These are phyloP conservation scores for Candida insectorum DNA, from an alignment of 805 yeast genomes.

Conservation along the genomic window DNA sequence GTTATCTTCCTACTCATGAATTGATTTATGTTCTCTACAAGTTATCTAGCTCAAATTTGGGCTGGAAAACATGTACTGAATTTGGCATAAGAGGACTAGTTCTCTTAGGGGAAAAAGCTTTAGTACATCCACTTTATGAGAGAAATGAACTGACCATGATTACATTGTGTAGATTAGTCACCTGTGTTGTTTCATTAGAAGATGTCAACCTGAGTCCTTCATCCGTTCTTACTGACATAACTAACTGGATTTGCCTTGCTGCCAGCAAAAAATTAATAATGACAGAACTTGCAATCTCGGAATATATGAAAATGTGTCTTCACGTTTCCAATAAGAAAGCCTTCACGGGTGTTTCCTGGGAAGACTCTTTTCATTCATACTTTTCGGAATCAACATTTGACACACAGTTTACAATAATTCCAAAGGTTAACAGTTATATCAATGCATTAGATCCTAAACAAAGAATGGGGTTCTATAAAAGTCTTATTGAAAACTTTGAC, in stretches of 20 bases:
- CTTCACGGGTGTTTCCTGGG: too few species aligned
- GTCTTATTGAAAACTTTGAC: conserved; percentile 4
- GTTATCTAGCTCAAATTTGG: background rate
- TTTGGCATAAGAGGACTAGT: background rate
- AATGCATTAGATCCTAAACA: background rate
- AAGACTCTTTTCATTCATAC: conserved; percentile 1
- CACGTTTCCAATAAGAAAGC: too few species aligned
- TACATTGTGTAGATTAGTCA: conserved; percentile 4
- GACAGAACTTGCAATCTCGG: conserved; percentile 3
- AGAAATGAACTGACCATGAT: conserved; percentile 8
- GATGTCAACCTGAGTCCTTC: too few species aligned
- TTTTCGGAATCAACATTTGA: conserved; percentile 6
- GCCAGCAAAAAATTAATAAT: conserved; percentile 7
- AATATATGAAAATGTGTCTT: conserved; percentile 3
- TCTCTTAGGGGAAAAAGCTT: conserved; percentile 2
- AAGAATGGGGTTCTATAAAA: conserved; percentile 6
- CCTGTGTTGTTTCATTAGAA: too few species aligned
- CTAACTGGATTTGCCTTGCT: conserved; percentile 9
- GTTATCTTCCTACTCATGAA: background rate
- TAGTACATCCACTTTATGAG: conserved; percentile 10
- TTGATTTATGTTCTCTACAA: too few species aligned
- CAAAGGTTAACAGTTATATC: conserved; percentile 4
- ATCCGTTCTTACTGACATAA: conserved; percentile 5
- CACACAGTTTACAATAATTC: conserved; percentile 3
- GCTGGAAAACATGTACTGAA: background rate